Percentiles rank a stretch among this genome's conserved stretches.
phyloP scores from a whole-genome alignment of 2,329 filamentous ascomycete genomes.

The Septoria petroselini region DNA sequence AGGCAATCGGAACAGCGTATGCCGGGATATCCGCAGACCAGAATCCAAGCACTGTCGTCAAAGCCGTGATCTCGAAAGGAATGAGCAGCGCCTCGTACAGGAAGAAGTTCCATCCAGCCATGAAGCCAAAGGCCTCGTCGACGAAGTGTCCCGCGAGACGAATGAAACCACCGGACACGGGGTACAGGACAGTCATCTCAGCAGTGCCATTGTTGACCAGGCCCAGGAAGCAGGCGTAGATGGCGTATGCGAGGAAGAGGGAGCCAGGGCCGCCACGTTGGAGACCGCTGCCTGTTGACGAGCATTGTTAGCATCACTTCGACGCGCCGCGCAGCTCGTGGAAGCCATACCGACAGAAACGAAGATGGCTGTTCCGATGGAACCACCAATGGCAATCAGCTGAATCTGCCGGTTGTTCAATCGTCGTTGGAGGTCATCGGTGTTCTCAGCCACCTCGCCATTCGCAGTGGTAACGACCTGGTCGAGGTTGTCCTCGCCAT shows the following conservation, averaged over 20 bases:
- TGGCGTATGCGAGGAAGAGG: conserved; percentile 24
- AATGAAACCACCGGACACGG: conserved; percentile 49
- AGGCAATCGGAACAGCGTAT: conserved; percentile 42
- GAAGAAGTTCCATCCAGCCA: conserved; percentile 48
- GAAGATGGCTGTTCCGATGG: conserved; percentile 32
- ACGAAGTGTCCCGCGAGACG: conserved; percentile 64
- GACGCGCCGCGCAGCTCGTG: too few species aligned
- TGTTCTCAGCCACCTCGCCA: conserved; percentile 35
- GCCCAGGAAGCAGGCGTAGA: conserved; percentile 52
- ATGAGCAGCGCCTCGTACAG: conserved; percentile 53
- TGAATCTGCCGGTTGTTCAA: conserved; percentile 49
- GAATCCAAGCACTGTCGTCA: conserved; percentile 43
- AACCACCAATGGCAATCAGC: conserved; percentile 19
- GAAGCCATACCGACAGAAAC: conserved; percentile 48
- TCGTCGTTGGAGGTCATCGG: conserved; percentile 46
- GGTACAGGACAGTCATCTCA: conserved; percentile 51
- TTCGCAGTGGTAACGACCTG: conserved; percentile 25
- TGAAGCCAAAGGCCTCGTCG: conserved; percentile 63
- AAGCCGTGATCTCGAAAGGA: conserved; percentile 52
- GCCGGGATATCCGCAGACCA: conserved; percentile 48
- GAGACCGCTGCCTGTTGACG: conserved; percentile 43
- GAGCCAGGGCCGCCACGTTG: conserved; percentile 42
- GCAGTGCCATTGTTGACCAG: conserved; percentile 63
- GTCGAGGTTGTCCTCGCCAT: conserved; percentile 13
- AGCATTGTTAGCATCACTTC: background rate